Conservation (phyloP, 2,329 filamentous ascomycete species). For the Penicillium concentricum region DNA sequence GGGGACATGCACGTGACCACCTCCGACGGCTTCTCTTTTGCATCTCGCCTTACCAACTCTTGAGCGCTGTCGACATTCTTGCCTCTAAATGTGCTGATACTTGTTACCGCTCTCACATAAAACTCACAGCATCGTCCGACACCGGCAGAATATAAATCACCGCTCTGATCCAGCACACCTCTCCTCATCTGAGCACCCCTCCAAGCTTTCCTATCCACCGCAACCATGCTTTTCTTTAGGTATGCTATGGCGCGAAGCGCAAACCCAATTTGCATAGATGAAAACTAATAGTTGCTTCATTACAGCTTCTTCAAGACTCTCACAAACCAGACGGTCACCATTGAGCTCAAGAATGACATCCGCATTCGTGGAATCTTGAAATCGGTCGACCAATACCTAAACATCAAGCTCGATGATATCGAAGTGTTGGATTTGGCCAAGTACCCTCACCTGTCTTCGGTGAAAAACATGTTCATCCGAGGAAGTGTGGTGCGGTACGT, state of each 20-base stretch:
- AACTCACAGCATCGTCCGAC: background rate
- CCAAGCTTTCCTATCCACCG: constrained; percentile 13
- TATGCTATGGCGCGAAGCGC: constrained; percentile 20
- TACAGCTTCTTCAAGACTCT: constrained; percentile 96
- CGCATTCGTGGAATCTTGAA: constrained; percentile 93
- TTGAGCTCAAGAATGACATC: constrained; percentile 99
- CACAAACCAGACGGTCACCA: constrained; percentile 93
- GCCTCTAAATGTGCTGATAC: background rate
- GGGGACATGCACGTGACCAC: background rate
- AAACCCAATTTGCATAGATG: background rate
- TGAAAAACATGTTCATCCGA: constrained; percentile 95
- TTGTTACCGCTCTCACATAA: too few species aligned
- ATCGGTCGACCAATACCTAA: constrained; percentile 97
- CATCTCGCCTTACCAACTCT: background rate
- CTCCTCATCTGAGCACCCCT: constrained; percentile 1
- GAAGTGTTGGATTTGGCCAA: constrained; percentile 87
- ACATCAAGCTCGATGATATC: constrained; percentile 98
- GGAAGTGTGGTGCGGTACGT: constrained; percentile 92
- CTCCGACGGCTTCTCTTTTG: constrained; percentile 5
- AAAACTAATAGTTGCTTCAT: background rate
- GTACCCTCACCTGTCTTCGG: constrained; percentile 87
- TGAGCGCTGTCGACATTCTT: background rate
- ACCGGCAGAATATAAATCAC: background rate
- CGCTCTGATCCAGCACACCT: background rate
- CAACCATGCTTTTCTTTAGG: constrained; percentile 56